Evolutionary conservation across 352 stramenopile species (phyloP).

Genomic region (Pythium phragmitis): DNA sequence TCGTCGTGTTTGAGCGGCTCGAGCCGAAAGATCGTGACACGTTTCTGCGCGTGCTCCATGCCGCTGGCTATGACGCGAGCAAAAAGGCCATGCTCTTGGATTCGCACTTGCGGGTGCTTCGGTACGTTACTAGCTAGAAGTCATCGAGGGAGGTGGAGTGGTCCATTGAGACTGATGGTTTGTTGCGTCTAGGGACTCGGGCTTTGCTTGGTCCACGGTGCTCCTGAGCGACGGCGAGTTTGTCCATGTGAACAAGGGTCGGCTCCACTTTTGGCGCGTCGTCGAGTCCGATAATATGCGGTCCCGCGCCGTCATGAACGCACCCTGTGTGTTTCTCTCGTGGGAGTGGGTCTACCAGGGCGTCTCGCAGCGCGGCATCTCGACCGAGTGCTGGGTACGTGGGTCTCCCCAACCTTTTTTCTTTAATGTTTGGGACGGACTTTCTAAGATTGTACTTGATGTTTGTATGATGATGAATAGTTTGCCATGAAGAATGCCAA

Average conservation of each 20-base stretch:
- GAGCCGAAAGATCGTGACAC: conserved; percentile 56
- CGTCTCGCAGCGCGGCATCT: conserved; percentile 77
- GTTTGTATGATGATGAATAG: conserved; percentile 21
- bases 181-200: conserved; percentile 32
- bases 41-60: conserved; percentile 61
- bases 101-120: conserved; percentile 61
- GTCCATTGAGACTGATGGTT: background rate
- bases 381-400: conserved; percentile 77
- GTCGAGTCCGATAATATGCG: conserved; percentile 42
- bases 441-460: background rate
- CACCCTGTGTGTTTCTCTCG: conserved; percentile 73
- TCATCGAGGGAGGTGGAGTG: too few species aligned
- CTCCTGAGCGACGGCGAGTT: conserved; percentile 76
- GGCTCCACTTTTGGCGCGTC: conserved; percentile 82
- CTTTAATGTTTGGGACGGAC: background rate
- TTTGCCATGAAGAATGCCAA: conserved; percentile 84
- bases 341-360: conserved; percentile 88
- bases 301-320: conserved; percentile 34
- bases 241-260: conserved; percentile 84
- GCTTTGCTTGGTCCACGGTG: conserved; percentile 76
- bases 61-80: conserved; percentile 55
- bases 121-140: conserved; percentile 25
- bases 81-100: conserved; percentile 78
- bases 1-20: conserved; percentile 85
- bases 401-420: background rate